A percentile compares a stretch with the other conserved stretches of the same genome.
Evolutionary conservation across 2,329 filamentous ascomycete species (phyloP).

Genomic region (Epichloe gansuensis): DNA sequence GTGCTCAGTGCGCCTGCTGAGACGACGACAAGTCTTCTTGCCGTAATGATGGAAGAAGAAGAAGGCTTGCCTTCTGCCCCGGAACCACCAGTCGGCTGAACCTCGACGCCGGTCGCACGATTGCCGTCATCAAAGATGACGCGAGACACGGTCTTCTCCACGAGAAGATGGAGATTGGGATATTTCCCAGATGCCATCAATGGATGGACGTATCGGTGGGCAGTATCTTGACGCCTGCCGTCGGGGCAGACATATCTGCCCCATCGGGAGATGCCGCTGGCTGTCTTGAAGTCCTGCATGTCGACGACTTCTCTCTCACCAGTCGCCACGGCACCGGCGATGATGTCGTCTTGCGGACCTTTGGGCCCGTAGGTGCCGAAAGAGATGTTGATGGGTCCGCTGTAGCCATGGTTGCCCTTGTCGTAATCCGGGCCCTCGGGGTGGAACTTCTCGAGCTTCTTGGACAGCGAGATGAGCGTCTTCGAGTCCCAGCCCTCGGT

Average conservation of each 20-base stretch:
- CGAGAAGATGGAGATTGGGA: constrained; percentile 46
- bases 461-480: constrained; percentile 19
- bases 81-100: constrained; percentile 24
- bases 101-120: constrained; percentile 46
- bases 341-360: constrained; percentile 32
- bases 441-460: constrained; percentile 43
- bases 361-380: constrained; percentile 31
- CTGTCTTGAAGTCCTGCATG: constrained; percentile 34
- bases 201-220: constrained; percentile 32
- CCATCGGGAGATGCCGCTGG: constrained; percentile 19
- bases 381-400: constrained; percentile 43
- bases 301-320: constrained; percentile 34
- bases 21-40: constrained; percentile 18
- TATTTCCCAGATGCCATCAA: constrained; percentile 24
- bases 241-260: constrained; percentile 30
- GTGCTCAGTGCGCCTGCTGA: constrained; percentile 38
- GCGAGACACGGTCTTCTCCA: constrained; percentile 41
- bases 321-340: constrained; percentile 33
- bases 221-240: constrained; percentile 45
- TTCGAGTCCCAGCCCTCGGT: constrained; percentile 20
- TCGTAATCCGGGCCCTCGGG: constrained; percentile 18
- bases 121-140: constrained; percentile 38
- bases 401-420: constrained; percentile 34
- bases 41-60: constrained; percentile 10
- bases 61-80: constrained; percentile 4